phyloP scores from a whole-genome alignment of 306 rosid genomes.

The Quercus dentata region DNA sequence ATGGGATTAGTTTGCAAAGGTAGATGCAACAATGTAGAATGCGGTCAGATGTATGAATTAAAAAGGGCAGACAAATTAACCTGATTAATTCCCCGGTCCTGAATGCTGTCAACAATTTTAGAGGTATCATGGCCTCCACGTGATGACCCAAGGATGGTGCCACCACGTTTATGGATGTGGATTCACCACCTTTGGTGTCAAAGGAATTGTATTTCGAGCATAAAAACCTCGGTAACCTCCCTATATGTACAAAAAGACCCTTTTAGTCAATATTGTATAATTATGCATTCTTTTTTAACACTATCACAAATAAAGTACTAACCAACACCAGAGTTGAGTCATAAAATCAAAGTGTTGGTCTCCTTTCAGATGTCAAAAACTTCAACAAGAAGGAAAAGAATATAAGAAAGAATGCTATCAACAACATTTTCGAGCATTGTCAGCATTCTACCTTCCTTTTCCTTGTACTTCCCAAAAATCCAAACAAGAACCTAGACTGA shows the following conservation, averaged over 20 bases:
- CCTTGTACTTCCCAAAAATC: neutral
- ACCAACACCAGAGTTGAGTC: neutral
- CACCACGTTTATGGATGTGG: constrained; percentile 62
- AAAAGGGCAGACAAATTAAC: constrained; percentile 11
- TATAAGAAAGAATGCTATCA: neutral
- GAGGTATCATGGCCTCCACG: constrained; percentile 48
- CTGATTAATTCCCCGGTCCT: constrained; percentile 58
- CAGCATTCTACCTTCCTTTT: neutral
- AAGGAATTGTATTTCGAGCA: constrained; percentile 40
- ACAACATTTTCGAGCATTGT: neutral
- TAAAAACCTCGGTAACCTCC: constrained; percentile 61
- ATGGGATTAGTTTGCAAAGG: neutral
- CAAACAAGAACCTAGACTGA: neutral
- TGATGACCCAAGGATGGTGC: constrained; percentile 58
- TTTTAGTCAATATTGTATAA: neutral
- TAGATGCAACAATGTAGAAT: neutral
- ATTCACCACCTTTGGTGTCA: constrained; percentile 50
- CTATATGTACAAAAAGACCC: constrained; percentile 20
- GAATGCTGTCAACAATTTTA: constrained; percentile 57
- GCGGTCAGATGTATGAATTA: neutral
- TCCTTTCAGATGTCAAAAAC: neutral
- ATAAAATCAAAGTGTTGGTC: neutral
- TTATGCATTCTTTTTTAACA: neutral
- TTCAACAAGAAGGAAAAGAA: neutral
- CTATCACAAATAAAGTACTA: neutral